Percentiles rank a stretch among this genome's conserved stretches.
Conservation (phyloP, 768 basidiomycete genomes). For the Lactifluus rugatus region DNA sequence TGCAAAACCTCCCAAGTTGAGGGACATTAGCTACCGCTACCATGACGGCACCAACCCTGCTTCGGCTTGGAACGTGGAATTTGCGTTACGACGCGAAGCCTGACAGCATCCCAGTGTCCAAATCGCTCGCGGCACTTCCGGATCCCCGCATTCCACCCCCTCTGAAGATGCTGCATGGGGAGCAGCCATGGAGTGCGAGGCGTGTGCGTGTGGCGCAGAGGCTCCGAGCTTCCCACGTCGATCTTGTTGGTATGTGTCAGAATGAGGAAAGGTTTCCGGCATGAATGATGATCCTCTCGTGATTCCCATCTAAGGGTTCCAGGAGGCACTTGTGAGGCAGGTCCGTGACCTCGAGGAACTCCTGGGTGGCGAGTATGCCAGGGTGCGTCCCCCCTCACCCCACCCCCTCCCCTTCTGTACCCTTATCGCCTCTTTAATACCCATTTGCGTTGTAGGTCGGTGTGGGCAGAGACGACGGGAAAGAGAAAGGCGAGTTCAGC, state of each 20-base stretch:
- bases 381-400: constrained; percentile 30
- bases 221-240: constrained; percentile 32
- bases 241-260: constrained; percentile 30
- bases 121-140: constrained; percentile 34
- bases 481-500: constrained; percentile 45
- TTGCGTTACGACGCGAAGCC: constrained; percentile 45
- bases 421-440: not conserved
- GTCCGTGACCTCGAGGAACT: constrained; percentile 45
- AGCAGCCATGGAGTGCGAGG: constrained; percentile 47
- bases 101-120: constrained; percentile 39
- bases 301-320: constrained; percentile 31
- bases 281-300: not conserved
- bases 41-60: not conserved
- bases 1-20: not conserved
- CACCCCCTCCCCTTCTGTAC: not conserved
- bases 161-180: constrained; percentile 25
- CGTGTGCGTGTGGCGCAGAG: constrained; percentile 40
- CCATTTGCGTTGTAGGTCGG: constrained; percentile 34
- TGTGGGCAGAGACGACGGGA: constrained; percentile 54
- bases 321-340: constrained; percentile 47
- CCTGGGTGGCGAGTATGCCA: constrained; percentile 44
- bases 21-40: not conserved
- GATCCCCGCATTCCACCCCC: constrained; percentile 35
- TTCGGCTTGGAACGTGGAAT: constrained; percentile 38
- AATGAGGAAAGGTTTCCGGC: not conserved